Conservation (phyloP, 371 early-diverging fungal species). For the Lichtheimia hyalospora region DNA sequence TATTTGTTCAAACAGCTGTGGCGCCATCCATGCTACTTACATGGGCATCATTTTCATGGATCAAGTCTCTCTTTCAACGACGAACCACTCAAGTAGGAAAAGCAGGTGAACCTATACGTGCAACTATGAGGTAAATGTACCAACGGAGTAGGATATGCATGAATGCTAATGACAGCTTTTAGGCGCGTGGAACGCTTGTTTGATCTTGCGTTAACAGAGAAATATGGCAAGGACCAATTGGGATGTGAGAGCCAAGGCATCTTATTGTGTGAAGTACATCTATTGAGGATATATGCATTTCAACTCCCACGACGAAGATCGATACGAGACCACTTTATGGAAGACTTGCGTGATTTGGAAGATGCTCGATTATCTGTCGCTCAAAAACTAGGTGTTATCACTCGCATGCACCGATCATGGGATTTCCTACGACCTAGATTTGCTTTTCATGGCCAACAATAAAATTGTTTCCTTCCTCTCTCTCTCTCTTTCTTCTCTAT, state of each 20-base stretch:
- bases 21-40: slow-evolving; percentile 64
- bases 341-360: slow-evolving; percentile 74
- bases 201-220: slow-evolving; percentile 21
- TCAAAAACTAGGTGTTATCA: slow-evolving; percentile 63
- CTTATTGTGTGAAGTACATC: slow-evolving; percentile 69
- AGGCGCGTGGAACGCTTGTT: slow-evolving; percentile 53
- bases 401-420: slow-evolving; percentile 67
- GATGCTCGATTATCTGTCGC: slow-evolving; percentile 51
- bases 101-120: slow-evolving; percentile 36
- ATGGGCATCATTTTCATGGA: slow-evolving; percentile 53
- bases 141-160: background rate
- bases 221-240: slow-evolving; percentile 30
- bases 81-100: slow-evolving; percentile 32
- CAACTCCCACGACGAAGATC: slow-evolving; percentile 49
- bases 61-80: slow-evolving; percentile 37
- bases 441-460: background rate
- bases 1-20: slow-evolving; percentile 40
- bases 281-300: slow-evolving; percentile 53
- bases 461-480: background rate
- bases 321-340: slow-evolving; percentile 66
- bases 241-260: slow-evolving; percentile 71
- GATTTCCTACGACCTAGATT: slow-evolving; percentile 27
- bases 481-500: background rate
- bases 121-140: slow-evolving; percentile 32
- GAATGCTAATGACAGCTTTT: background rate